Base-by-base conservation (phyloP, 257 asterid species). In the Solanum clarkiae region DNA sequence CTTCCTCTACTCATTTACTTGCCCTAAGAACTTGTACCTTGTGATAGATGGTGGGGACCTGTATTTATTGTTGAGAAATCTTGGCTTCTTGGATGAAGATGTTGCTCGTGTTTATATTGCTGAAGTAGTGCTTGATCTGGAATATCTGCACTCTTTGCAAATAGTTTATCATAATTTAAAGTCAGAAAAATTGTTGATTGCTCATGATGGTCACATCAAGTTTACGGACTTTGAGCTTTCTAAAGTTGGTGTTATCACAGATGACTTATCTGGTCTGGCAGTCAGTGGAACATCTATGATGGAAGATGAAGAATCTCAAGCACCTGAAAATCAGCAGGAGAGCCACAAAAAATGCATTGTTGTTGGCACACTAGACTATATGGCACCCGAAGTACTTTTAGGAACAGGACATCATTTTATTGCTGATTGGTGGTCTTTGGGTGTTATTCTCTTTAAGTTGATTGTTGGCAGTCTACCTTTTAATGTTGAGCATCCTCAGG, bases 31-130 rank as follows among this genome's bases (percentile, higher is more conserved):
- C 91, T 88, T 97, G 92, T 97, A 97, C 89, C 98, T 97, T 82
- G 99, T 97, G 72, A 97, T 97, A 98, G 99, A 97, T 86, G 99
- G 98, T 24, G 99, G 99, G 86, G 99, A 97, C 93, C 95, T 97
- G 65, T 97, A 97, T 88, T 97, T 98, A 20, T 89, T 97, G 71
- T 91, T 97, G 92, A 94, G 99, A 88, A 97, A 97, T 92, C 93
- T 97, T 45, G 97, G 99, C 80, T 94, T 98, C 93, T 90, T 97
- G 84, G 98, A 97, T 84, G 98, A 97, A 92, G 99, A 95, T 85
- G 98, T 97, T 82, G 93, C 98, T 85, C 98, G 98, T 69, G 95
- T 97, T 68, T 97, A 97, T 89, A 91, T 97, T 17, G 98, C 98
- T 56, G 99, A 97, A 97, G 98, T 97, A 85, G 99, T 95, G 80